Conservation (phyloP, 345 rosid genomes). For the Eucalyptus camaldulensis region DNA sequence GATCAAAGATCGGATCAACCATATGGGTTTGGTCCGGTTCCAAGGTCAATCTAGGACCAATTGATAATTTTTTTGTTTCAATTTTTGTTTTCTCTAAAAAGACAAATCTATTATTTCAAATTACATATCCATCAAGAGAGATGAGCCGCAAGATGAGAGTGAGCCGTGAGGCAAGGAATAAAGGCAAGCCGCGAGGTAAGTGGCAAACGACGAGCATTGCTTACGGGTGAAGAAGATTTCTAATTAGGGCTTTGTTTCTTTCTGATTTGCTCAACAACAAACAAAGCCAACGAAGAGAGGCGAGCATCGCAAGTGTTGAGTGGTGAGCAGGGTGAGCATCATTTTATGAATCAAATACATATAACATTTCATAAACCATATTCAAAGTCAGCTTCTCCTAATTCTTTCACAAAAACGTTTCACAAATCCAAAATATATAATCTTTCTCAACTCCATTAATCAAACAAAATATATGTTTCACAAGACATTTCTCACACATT, state of each 20-base stretch:
- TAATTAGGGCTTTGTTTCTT: too few relatives aligned
- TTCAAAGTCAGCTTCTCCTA: not conserved
- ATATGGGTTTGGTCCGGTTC: accelerated
- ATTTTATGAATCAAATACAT: not conserved
- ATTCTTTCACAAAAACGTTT: not conserved
- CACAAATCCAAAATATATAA: not conserved
- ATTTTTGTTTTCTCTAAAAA: too few relatives aligned
- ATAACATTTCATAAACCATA: too few relatives aligned
- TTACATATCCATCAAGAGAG: too few relatives aligned
- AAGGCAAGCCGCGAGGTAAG: accelerated
- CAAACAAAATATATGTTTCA: not conserved
- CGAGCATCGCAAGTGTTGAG: accelerated
- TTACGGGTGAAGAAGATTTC: accelerated
- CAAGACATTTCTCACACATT: not conserved
- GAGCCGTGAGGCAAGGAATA: accelerated
- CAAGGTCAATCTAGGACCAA: accelerated
- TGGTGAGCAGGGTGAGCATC: accelerated
- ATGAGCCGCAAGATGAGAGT: accelerated
- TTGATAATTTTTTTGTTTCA: accelerated
- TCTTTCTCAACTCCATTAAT: not conserved
- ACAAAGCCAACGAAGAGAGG: accelerated
- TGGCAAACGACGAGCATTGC: accelerated
- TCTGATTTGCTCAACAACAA: accelerated
- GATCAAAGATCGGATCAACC: accelerated
- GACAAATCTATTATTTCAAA: accelerated